These are phyloP conservation scores for Syncephalastrum contaminatum DNA, from an alignment of 371 early-diverging fungal species.

Conservation along the genomic window DNA sequence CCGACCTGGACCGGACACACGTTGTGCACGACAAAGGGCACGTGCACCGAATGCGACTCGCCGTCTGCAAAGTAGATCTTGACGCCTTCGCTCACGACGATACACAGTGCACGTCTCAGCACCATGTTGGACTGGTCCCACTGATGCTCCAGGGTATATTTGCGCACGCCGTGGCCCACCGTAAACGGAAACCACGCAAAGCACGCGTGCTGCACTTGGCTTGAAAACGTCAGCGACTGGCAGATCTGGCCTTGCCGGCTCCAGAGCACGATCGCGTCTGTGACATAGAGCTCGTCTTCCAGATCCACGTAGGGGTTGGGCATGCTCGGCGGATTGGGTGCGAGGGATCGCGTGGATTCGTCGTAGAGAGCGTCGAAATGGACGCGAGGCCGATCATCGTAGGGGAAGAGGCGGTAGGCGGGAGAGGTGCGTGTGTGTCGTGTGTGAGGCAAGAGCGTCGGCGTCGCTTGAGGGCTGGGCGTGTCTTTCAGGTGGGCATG, in stretches of 20 bases:
- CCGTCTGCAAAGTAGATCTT: conserved; percentile 21
- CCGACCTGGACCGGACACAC: conserved; percentile 16
- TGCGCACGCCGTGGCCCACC: not conserved
- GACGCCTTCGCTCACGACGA: conserved; percentile 15
- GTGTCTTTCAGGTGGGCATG: too few species aligned
- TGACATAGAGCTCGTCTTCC: conserved; percentile 22
- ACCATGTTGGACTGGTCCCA: conserved; percentile 1
- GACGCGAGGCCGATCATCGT: too few species aligned
- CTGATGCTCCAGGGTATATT: not conserved
- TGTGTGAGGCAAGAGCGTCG: too few species aligned
- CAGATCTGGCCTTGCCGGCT: conserved; percentile 18
- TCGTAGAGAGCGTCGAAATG: too few species aligned
- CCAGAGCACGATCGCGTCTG: conserved; percentile 16
- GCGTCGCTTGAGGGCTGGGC: too few species aligned
- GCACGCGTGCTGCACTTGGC: conserved; percentile 13
- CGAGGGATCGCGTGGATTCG: too few species aligned
- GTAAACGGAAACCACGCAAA: conserved; percentile 26
- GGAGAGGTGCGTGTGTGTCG: too few species aligned
- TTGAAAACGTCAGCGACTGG: conserved; percentile 12
- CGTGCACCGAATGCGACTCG: conserved; percentile 12
- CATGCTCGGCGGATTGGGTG: too few species aligned
- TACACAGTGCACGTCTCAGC: conserved; percentile 15
- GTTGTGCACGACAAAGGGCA: conserved; percentile 15
- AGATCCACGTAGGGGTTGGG: conserved; percentile 4
- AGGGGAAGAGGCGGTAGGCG: too few species aligned